These are phyloP conservation scores for Ceratocystis eucalypticola DNA, from an alignment of 2,329 filamentous ascomycete genomes.

Conservation along the genomic window DNA sequence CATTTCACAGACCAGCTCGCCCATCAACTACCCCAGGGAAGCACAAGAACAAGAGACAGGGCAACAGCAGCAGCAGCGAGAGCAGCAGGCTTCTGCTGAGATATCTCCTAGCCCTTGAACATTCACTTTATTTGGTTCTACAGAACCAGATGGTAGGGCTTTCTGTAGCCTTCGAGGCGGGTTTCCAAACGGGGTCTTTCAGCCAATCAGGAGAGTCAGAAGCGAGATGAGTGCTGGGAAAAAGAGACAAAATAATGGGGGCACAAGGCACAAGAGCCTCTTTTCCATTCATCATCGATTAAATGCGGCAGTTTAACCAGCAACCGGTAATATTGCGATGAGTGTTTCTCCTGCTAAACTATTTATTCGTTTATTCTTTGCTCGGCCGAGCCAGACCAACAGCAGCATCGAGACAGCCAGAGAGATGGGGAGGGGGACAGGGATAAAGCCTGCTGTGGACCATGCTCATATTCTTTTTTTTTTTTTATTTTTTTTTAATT, in stretches of 20 bases:
- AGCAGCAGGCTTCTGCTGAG: too few relatives aligned
- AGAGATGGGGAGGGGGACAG: neutral
- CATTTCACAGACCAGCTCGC: too few relatives aligned
- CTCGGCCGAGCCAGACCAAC: neutral
- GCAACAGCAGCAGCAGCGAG: too few relatives aligned
- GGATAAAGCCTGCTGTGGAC: too few relatives aligned
- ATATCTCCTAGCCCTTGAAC: too few relatives aligned
- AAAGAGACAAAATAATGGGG: neutral
- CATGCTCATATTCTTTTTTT: neutral
- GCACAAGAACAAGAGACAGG: too few relatives aligned
- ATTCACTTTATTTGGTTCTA: too few relatives aligned
- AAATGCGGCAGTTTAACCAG: neutral
- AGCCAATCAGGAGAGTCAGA: neutral
- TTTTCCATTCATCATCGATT: neutral
- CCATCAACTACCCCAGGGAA: too few relatives aligned
- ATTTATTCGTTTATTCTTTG: neutral
- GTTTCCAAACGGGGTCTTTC: too few relatives aligned
- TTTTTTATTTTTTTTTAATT: neutral
- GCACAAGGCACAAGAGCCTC: conserved; percentile 5
- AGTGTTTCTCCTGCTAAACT: neutral
- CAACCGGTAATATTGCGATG: neutral
- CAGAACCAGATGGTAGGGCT: too few relatives aligned
- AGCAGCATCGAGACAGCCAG: neutral
- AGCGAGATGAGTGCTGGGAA: neutral
- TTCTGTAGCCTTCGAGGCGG: too few relatives aligned